These are phyloP conservation scores for Boletus vinaceobasis DNA, from an alignment of 768 basidiomycete species.

Conservation along the genomic window DNA sequence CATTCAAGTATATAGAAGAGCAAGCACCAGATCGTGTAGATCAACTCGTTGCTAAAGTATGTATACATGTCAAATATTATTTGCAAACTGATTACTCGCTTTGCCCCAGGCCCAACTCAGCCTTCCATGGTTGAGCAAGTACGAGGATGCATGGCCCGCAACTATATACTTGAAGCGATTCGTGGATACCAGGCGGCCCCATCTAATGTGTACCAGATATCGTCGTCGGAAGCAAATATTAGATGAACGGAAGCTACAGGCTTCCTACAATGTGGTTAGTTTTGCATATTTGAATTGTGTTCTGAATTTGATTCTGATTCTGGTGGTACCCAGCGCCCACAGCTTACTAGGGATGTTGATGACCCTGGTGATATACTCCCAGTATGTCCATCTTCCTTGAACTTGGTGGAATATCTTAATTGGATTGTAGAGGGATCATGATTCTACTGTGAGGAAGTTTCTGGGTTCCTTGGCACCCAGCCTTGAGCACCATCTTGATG, in stretches of 20 bases:
- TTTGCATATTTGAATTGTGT: background rate
- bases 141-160: slow-evolving; percentile 19
- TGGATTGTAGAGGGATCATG: background rate
- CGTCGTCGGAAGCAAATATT: background rate
- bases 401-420: background rate
- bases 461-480: slow-evolving; percentile 19
- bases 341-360: background rate
- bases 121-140: slow-evolving; percentile 19
- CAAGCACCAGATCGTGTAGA: slow-evolving; percentile 8
- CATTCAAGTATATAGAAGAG: slow-evolving; percentile 17
- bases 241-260: background rate
- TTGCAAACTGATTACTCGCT: background rate
- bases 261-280: background rate
- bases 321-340: background rate
- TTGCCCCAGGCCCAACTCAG: slow-evolving; percentile 2
- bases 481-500: slow-evolving; percentile 18
- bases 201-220: background rate
- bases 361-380: background rate
- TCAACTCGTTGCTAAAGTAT: slow-evolving; percentile 5
- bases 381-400: slow-evolving; percentile 6
- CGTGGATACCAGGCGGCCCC: slow-evolving; percentile 3
- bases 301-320: background rate
- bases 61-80: background rate
- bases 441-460: slow-evolving; percentile 10
- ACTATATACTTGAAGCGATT: slow-evolving; percentile 21